phyloP scores from a whole-genome alignment of 768 basidiomycete species.

The Boletus edulis region DNA sequence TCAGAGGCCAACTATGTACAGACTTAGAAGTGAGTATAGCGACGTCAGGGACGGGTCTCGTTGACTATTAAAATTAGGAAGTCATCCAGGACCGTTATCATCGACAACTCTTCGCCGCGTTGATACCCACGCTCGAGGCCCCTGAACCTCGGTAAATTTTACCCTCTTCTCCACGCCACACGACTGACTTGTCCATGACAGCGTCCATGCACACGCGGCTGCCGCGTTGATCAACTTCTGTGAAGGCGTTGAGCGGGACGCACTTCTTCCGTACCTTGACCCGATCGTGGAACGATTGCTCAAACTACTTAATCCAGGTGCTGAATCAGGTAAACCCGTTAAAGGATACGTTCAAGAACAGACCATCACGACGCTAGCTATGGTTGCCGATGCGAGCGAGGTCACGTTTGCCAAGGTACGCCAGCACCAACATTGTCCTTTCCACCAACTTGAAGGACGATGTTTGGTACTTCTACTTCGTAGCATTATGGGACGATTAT shows the following conservation, averaged over 20 bases:
- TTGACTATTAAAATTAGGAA: constrained; percentile 42
- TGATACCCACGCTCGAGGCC: constrained; percentile 73
- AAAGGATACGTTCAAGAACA: constrained; percentile 81
- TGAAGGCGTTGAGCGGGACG: constrained; percentile 75
- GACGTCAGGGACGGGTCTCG: background rate
- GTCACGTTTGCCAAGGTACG: constrained; percentile 68
- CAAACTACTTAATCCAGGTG: constrained; percentile 56
- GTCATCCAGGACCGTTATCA: constrained; percentile 73
- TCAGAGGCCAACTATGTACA: constrained; percentile 83
- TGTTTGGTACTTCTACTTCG: background rate
- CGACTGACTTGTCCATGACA: constrained; percentile 26
- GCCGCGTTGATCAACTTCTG: constrained; percentile 91
- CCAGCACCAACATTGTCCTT: background rate
- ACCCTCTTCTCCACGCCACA: background rate
- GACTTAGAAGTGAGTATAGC: constrained; percentile 66
- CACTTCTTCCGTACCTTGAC: constrained; percentile 75
- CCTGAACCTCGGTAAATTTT: constrained; percentile 61
- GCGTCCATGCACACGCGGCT: constrained; percentile 85
- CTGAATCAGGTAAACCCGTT: constrained; percentile 39
- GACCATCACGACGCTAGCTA: constrained; percentile 82
- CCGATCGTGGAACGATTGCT: constrained; percentile 64
- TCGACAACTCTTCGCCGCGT: constrained; percentile 61
- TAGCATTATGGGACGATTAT: constrained; percentile 79
- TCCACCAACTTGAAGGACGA: background rate
- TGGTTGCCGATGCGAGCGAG: constrained; percentile 87